A percentile compares a stretch with the other conserved stretches of the same genome.
Conservation (phyloP, 177 flowering plant genomes). For the Vitis hybrid region DNA sequence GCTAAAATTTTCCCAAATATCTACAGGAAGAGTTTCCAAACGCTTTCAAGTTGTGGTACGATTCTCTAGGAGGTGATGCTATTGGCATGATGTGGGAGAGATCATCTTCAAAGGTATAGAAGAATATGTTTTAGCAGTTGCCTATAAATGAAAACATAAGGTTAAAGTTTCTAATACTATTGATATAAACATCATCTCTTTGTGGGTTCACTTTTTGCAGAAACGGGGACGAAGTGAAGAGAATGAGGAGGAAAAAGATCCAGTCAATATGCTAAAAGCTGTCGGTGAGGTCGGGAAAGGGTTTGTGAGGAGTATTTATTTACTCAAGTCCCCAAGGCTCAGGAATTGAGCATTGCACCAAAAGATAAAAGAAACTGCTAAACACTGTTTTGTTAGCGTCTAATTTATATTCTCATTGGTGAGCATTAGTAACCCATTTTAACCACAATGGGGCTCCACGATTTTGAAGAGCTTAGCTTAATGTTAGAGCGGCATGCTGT, state of each 20-base stretch:
- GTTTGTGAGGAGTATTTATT: conserved; percentile 65
- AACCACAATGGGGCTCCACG: too few species aligned
- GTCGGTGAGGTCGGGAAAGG: conserved; percentile 84
- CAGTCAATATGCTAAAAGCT: conserved; percentile 44
- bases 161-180: background rate
- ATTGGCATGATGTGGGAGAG: conserved; percentile 84
- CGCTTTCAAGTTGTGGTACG: conserved; percentile 78
- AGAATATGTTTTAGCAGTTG: background rate
- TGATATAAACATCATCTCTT: background rate
- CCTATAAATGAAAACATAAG: too few species aligned
- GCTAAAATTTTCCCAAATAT: conserved; percentile 10
- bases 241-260: conserved; percentile 35
- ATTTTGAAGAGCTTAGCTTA: too few species aligned
- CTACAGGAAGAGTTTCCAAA: conserved; percentile 59
- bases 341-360: conserved; percentile 8
- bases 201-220: conserved; percentile 30
- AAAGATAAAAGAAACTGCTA: too few species aligned
- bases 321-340: conserved; percentile 65
- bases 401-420: too few species aligned
- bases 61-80: conserved; percentile 89
- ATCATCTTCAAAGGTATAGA: conserved; percentile 58
- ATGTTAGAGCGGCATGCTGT: too few species aligned
- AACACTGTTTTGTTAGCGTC: too few species aligned
- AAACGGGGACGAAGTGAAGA: conserved; percentile 67
- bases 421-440: too few species aligned